Evolutionary conservation across 192 early-diverging fungal genomes (phyloP).

Genomic region (Geosiphon pyriformis): DNA sequence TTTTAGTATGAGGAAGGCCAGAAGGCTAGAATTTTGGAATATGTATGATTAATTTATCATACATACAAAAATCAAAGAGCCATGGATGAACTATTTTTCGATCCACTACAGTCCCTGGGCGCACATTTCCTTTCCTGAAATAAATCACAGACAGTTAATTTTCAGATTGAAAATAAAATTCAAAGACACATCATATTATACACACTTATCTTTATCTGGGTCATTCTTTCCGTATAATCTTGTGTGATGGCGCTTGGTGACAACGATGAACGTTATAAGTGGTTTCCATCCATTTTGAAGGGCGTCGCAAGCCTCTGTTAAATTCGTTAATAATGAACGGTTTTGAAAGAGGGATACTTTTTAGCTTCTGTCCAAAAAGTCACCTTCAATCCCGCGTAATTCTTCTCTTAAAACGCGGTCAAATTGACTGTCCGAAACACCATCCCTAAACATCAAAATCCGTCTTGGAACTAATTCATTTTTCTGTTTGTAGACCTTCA

Average conservation of each 20-base stretch:
- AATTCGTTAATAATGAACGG: too few species aligned
- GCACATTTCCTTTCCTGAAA: slow-evolving; percentile 70
- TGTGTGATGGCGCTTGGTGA: slow-evolving; percentile 83
- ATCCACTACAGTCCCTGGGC: slow-evolving; percentile 73
- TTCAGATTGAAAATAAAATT: too few species aligned
- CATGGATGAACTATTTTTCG: slow-evolving; percentile 61
- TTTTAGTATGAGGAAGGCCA: too few species aligned
- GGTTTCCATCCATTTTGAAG: slow-evolving; percentile 65
- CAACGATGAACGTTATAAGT: slow-evolving; percentile 68
- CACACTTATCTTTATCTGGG: slow-evolving; percentile 58
- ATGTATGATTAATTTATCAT: too few species aligned
- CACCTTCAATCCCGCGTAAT: slow-evolving; percentile 56
- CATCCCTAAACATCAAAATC: slow-evolving; percentile 73
- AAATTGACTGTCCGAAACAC: slow-evolving; percentile 60
- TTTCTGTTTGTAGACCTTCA: slow-evolving; percentile 56
- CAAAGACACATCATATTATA: too few species aligned
- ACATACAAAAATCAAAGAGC: slow-evolving; percentile 70
- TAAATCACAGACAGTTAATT: too few species aligned
- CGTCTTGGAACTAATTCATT: slow-evolving; percentile 59
- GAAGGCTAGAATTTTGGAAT: too few species aligned
- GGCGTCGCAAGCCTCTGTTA: slow-evolving; percentile 50
- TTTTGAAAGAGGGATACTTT: too few species aligned
- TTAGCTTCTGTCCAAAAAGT: too few species aligned
- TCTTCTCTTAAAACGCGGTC: slow-evolving; percentile 64
- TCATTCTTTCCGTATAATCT: slow-evolving; percentile 65